Evolutionary conservation across 1,139 yeast species (phyloP).

Genomic region (Debaryomycetaceae sp.): DNA sequence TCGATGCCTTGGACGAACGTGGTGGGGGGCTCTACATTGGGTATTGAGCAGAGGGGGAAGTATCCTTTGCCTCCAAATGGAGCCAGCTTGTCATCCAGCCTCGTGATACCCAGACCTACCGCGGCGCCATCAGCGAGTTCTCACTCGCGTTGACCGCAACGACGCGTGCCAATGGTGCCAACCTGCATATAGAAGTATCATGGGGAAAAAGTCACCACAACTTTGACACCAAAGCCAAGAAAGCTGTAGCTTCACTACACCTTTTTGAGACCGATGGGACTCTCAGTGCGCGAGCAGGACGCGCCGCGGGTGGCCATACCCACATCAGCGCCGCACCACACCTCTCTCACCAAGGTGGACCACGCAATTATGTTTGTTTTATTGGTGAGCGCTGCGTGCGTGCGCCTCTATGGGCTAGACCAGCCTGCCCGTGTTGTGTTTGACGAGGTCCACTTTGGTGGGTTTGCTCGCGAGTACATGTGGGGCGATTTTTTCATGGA

Average conservation of each 20-base stretch:
- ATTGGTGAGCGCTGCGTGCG: constrained; percentile 16
- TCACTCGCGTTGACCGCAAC: no score
- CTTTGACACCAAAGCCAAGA: no score
- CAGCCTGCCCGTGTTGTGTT: constrained; percentile 82
- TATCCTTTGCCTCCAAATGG: no score
- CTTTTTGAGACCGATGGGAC: no score
- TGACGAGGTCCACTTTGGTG: constrained; percentile 73
- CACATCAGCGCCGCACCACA: constrained; percentile 2
- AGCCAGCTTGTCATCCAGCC: no score
- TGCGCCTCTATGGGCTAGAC: constrained; percentile 54
- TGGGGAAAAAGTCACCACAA: no score
- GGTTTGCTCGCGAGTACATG: constrained; percentile 42
- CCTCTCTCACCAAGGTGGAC: constrained; percentile 4
- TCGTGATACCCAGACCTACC: no score
- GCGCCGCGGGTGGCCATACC: constrained; percentile 5
- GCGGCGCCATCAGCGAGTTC: no score
- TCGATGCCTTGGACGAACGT: constrained; percentile 35
- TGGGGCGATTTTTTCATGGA: constrained; percentile 60
- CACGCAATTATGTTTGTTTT: constrained; percentile 18
- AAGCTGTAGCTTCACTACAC: no score
- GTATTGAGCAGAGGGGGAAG: constrained; percentile 17
- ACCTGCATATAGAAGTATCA: no score
- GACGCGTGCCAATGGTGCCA: no score
- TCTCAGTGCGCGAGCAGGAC: no score
- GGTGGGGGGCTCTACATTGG: constrained; percentile 44